Evolutionary conservation across 192 early-diverging fungal genomes (phyloP).

Genomic region (Rhizophagus clarus): DNA sequence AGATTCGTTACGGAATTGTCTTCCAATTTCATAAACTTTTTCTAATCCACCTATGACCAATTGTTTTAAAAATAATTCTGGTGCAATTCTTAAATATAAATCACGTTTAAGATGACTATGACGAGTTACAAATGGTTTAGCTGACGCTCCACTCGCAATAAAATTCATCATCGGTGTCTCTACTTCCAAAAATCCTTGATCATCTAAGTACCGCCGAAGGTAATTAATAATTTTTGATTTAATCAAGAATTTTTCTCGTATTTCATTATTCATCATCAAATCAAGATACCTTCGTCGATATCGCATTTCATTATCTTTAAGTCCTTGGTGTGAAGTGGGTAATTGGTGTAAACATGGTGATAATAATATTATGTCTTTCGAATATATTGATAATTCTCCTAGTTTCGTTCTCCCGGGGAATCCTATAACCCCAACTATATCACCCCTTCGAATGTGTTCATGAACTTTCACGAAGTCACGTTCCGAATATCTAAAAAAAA

Average conservation of each 20-base stretch:
- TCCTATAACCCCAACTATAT: conserved; percentile 95
- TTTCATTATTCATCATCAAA: conserved; percentile 96
- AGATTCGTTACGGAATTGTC: conserved; percentile 98
- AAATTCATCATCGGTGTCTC: conserved; percentile 99
- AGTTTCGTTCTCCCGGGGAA: conserved; percentile 85
- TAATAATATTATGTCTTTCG: conserved; percentile 83
- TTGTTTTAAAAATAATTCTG: conserved; percentile 97
- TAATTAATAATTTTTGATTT: conserved; percentile 96
- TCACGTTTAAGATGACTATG: conserved; percentile 99
- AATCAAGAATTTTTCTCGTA: conserved; percentile 92
- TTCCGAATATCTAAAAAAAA: conserved; percentile 43
- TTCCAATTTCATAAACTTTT: conserved; percentile 98
- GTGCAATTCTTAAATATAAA: conserved; percentile 97
- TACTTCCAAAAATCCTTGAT: conserved; percentile 88
- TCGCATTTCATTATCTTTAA: conserved; percentile 95
- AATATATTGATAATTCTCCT: conserved; percentile 95
- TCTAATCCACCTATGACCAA: conserved; percentile 97
- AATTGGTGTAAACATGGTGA: conserved; percentile 95
- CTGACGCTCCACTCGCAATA: conserved; percentile 95
- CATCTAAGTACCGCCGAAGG: conserved; percentile 91
- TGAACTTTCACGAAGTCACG: conserved; percentile 80
- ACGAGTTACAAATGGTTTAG: conserved; percentile 99
- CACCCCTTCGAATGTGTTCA: conserved; percentile 85
- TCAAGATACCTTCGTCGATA: conserved; percentile 99
- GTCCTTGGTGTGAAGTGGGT: conserved; percentile 91